Evolutionary conservation across 2,329 filamentous ascomycete species (phyloP), one percentile per base, ranked within the genome.

Genomic region (Aspergillus persii): DNA sequence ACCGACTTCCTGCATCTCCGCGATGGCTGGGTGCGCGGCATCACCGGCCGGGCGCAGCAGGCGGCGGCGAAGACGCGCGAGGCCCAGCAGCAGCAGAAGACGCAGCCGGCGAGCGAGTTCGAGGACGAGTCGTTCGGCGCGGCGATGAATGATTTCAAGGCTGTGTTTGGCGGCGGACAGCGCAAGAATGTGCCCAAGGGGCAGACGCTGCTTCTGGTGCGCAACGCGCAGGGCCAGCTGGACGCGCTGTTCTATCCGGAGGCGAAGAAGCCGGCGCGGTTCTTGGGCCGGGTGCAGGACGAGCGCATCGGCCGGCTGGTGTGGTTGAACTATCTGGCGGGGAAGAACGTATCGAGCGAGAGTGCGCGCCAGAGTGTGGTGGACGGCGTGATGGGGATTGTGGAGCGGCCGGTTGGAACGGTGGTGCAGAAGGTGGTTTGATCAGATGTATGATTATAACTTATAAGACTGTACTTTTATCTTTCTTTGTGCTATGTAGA

Each of bases 1-100:
- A 99, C 95, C 18, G 93, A 98, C 76, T 98, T 97, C 76, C 86
- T 89, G 65, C 95, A 99, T 74, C 77, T 99, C 62, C 86, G 94
- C 46, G 95, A 99, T 71, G 95, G 91, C 1, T 96, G 93, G 80
- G 91, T 97, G 60, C 86, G 92, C 5, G 90, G 91, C 26, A 89
- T 99, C 63, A 90, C 90, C 56, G 88, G 85, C 8, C 86, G 89
- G 36, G 88, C 89, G 2, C 82, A 87, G 63, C 80, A 82, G 26
- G 80, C 80, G 1, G 80, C 83, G 44, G 79, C 83, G 46, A 77
- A 79, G 54, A 75, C 76, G 7, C 71, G 75, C 2, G 76, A 79
- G 5, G 36, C 36, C 15, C 58, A 69, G 55, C 60, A 26, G 29
- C 36, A 15, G 9, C 48, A 23, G 44, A 44, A 23, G 8, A 11